Percentiles rank a stretch among this genome's conserved stretches.
phyloP scores from a whole-genome alignment of 306 rosid species.

The Rosa chinensis region DNA sequence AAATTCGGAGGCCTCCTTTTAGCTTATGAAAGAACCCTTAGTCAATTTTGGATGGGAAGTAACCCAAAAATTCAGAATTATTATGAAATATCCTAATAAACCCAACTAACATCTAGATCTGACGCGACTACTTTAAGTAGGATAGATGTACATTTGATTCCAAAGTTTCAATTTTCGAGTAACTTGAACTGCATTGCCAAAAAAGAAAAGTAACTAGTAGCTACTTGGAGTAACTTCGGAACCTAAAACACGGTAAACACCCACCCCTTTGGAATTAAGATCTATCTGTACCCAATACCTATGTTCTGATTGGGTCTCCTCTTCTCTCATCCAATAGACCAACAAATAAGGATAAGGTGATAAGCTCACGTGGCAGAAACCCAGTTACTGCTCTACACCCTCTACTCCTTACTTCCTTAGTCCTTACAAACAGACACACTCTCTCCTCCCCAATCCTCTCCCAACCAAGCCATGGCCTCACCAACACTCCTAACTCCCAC shows the following conservation, averaged over 20 bases:
- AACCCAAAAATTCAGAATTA: too few species aligned
- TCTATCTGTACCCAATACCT: conserved; percentile 42
- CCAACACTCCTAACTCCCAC: conserved; percentile 82
- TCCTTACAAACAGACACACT: conserved; percentile 18
- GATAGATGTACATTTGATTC: too few species aligned
- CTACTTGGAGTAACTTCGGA: neutral
- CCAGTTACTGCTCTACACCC: conserved; percentile 26
- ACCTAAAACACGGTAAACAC: neutral
- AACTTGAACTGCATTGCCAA: neutral
- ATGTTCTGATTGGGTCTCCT: conserved; percentile 47
- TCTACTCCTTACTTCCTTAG: conserved; percentile 12
- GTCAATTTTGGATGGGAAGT: too few species aligned
- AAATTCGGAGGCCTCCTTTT: too few species aligned
- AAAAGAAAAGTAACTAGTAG: neutral
- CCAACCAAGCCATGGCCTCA: conserved; percentile 61
- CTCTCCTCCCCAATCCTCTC: neutral
- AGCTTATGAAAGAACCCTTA: too few species aligned
- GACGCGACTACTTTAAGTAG: too few species aligned
- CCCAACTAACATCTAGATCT: too few species aligned
- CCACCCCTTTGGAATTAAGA: conserved; percentile 7
- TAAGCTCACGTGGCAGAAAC: conserved; percentile 84
- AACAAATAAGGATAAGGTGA: conserved; percentile 75
- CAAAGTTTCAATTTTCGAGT: neutral
- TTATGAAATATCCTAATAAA: too few species aligned
- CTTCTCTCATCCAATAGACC: conserved; percentile 55